Base-by-base conservation (phyloP, 225 moss, liverwort and hornwort genomes). In the Anthoceros angustus region DNA sequence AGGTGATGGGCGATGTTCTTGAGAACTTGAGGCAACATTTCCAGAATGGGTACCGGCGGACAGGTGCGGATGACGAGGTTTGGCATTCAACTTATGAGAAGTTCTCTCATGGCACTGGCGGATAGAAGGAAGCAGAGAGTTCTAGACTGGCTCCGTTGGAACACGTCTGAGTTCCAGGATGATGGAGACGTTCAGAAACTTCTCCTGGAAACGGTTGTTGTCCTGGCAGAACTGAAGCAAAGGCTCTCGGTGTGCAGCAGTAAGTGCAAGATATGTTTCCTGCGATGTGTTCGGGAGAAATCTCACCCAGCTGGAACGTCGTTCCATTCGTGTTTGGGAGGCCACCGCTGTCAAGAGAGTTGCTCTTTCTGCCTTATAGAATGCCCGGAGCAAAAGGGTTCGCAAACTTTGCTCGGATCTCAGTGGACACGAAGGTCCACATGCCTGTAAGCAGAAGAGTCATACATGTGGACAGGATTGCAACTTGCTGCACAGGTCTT, bases 111-210 rank as follows among this genome's bases (percentile, higher is more conserved):
- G 7, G 72, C 75, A 14, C 41, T 83, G 11, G 76, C 79, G 9
- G 68, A 70, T 3, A 21, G 86, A 11, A 62, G 79, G 12, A 75
- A 23, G n/a, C 8, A 0, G 7, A 9, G 55, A 0, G 76, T 84
- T 4, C 5, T 80, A 7, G 70, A 77, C 6, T 84, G 87, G 84
- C 63, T 87, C 10, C 2, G 0, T 0, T 38, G 25, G n/a, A 87
- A 87, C 39, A 80, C 75, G 1, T 7, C 21, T 10, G 82, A 82
- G n/a, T 84, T 87, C 67, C 6, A 62, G 0, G 61, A 66, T 5
- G 82, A 84, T 25, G 87, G 84, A 38, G 87, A 87, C 64, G 70
- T 75, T 20, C 78, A 79, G 55, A 87, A 79, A 41, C 18, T 84
- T 2, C 74, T 66, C 0, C 25, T 82, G 42, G 76, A 82, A 72